These are phyloP conservation scores for Tuber borchii DNA, from an alignment of 495 filamentous ascomycete species.

Conservation along the genomic window DNA sequence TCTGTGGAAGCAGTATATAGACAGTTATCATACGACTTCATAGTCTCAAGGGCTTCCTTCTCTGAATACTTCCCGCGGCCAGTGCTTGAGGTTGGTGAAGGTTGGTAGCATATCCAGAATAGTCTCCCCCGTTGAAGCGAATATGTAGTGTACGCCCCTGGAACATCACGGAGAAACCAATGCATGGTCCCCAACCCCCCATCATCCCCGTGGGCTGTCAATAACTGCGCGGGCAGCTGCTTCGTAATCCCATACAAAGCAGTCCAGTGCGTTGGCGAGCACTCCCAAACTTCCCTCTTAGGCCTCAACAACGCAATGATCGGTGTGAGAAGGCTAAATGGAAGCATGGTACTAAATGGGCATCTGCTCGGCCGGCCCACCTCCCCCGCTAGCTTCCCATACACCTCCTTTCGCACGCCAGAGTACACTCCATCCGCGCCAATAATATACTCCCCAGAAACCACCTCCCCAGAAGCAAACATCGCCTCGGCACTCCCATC, in stretches of 20 bases:
- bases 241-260: slow-evolving; percentile 29
- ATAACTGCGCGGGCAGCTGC: slow-evolving; percentile 14
- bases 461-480: slow-evolving; percentile 5
- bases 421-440: slow-evolving; percentile 27
- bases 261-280: slow-evolving; percentile 19
- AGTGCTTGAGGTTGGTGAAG: neutral
- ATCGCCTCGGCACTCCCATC: slow-evolving; percentile 4
- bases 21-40: slow-evolving; percentile 4
- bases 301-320: neutral
- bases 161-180: slow-evolving; percentile 16
- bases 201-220: slow-evolving; percentile 8
- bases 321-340: neutral
- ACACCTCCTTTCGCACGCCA: slow-evolving; percentile 17
- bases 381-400: slow-evolving; percentile 5
- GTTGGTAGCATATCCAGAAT: slow-evolving; percentile 34
- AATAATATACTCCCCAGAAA: slow-evolving; percentile 15
- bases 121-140: slow-evolving; percentile 21
- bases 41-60: slow-evolving; percentile 14
- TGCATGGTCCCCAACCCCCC: slow-evolving; percentile 14
- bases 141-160: slow-evolving; percentile 33
- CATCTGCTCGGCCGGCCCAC: slow-evolving; percentile 12
- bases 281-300: slow-evolving; percentile 12
- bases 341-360: slow-evolving; percentile 1
- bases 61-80: neutral
- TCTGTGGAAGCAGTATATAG: slow-evolving; percentile 9